phyloP scores from a whole-genome alignment of 805 yeast species.

The Brettanomyces custersianus region DNA sequence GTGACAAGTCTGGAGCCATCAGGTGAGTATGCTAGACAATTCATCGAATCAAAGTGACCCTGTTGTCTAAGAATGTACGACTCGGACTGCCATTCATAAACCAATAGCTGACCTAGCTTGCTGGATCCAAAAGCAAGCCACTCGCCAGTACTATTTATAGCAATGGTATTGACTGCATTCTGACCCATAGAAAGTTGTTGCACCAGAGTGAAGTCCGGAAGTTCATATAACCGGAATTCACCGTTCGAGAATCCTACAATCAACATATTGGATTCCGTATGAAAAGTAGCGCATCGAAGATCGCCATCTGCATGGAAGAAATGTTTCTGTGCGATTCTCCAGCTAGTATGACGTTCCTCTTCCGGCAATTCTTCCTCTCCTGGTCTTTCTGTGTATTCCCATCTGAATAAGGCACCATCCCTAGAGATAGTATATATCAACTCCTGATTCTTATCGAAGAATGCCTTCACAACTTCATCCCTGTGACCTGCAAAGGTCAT shows the following conservation, averaged over 20 bases:
- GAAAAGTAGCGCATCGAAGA: slow-evolving; percentile 79
- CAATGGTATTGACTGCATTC: slow-evolving; percentile 74
- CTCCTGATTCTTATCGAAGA: slow-evolving; percentile 82
- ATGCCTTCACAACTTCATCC: slow-evolving; percentile 81
- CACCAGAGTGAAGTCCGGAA: slow-evolving; percentile 68
- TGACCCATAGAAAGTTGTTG: slow-evolving; percentile 92
- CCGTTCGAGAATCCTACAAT: slow-evolving; percentile 87
- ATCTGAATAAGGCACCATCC: slow-evolving; percentile 88
- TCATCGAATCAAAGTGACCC: slow-evolving; percentile 91
- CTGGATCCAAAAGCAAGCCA: slow-evolving; percentile 96
- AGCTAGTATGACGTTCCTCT: slow-evolving; percentile 41
- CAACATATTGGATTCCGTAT: slow-evolving; percentile 57
- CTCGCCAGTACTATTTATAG: slow-evolving; percentile 79
- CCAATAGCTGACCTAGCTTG: slow-evolving; percentile 84
- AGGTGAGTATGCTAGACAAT: slow-evolving; percentile 79
- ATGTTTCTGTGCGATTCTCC: slow-evolving; percentile 79
- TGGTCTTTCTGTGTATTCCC: slow-evolving; percentile 72
- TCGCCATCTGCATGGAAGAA: slow-evolving; percentile 65
- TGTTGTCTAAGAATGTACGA: slow-evolving; percentile 92
- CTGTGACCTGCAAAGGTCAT: slow-evolving; percentile 88
- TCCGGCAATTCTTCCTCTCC: slow-evolving; percentile 38
- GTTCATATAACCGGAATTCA: slow-evolving; percentile 82
- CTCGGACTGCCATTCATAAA: slow-evolving; percentile 98
- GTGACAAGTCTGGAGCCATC: slow-evolving; percentile 91
- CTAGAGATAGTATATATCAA: slow-evolving; percentile 83